Base-by-base conservation (phyloP, 2,329 filamentous ascomycete genomes). In the Cladophialophora yegresii region DNA sequence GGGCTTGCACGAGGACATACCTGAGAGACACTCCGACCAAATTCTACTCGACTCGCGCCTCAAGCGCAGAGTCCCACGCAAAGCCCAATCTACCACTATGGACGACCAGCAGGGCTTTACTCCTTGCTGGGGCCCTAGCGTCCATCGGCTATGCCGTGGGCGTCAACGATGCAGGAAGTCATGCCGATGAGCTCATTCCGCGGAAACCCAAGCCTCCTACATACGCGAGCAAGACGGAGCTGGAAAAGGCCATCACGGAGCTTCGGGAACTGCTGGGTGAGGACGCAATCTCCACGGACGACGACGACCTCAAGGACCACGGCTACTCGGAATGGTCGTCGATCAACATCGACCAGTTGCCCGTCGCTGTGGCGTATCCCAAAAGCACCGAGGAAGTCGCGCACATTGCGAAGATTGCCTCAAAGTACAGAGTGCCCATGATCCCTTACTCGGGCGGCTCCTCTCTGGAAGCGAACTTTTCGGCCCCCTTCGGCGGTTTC, bases 401-500 rank as follows among this genome's bases (percentile, higher is more conserved):
- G 0, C 73, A 78, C 43, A 85, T 91, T 62, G 87, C 86, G 33
- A 82, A 87, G 68, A 82, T 93, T 61, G 96, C 92, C 78, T 83
- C 89, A 77, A 89, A 89, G 74, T 88, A 92, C 76, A 87, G 84
- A 16, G 85, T 96, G 60, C 93, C 93, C 1, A 90, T 96, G 79
- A 89, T 95, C 65, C 89, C 91, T 0, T 96, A 90, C 74, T 95
- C 91, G 0, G 92, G 92, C 2, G 93, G 92, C 13, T 89, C 91
- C 0, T 93, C 90, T 69, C 81, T 97, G 0, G 93, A 97, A 76
- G 93, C 90, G 13, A 95, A 96, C 75, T 96, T 96, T 76, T 90
- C 91, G 0, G 91, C 92, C 13, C 91, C 92, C 0, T 89, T 88
- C 73, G 92, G 92, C 12, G 93, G 93, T 12, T 85, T 97, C 73